Evolutionary conservation across 768 basidiomycete species (phyloP).

Genomic region (Strobilomyces confusus): DNA sequence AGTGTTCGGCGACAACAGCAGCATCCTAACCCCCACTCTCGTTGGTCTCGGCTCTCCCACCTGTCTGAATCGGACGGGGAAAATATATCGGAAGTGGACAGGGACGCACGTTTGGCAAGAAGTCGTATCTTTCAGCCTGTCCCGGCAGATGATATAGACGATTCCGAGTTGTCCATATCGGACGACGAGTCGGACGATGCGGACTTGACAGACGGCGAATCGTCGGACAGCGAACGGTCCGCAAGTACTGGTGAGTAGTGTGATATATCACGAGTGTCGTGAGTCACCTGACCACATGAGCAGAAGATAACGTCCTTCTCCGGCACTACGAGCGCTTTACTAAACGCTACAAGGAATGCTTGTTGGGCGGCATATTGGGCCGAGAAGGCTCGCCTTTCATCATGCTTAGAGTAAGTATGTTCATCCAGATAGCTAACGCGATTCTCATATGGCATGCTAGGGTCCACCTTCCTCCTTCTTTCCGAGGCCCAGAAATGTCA

Average conservation of each 20-base stretch:
- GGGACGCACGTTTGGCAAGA: slow-evolving; percentile 71
- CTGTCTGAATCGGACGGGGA: slow-evolving; percentile 66
- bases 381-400: slow-evolving; percentile 51
- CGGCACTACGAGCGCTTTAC: slow-evolving; percentile 47
- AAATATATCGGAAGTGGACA: slow-evolving; percentile 57
- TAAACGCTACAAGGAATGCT: slow-evolving; percentile 42
- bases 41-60: slow-evolving; percentile 23
- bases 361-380: slow-evolving; percentile 32
- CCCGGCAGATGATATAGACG: slow-evolving; percentile 21
- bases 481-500: slow-evolving; percentile 1
- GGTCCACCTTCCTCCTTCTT: slow-evolving; percentile 7
- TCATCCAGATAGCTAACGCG: background rate
- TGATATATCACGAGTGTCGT: background rate
- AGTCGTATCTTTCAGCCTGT: slow-evolving; percentile 46
- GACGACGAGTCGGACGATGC: slow-evolving; percentile 81
- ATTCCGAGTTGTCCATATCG: slow-evolving; percentile 50
- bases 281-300: slow-evolving; percentile 9
- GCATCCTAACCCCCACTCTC: slow-evolving; percentile 6
- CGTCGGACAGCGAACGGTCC: slow-evolving; percentile 38
- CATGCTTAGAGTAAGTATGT: slow-evolving; percentile 38
- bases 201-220: slow-evolving; percentile 53
- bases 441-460: slow-evolving; percentile 6
- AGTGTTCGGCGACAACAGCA: slow-evolving; percentile 7
- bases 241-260: slow-evolving; percentile 33
- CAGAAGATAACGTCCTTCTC: slow-evolving; percentile 31